Base-by-base conservation (phyloP, 768 basidiomycete genomes). In the Nidularia pulvinata region DNA sequence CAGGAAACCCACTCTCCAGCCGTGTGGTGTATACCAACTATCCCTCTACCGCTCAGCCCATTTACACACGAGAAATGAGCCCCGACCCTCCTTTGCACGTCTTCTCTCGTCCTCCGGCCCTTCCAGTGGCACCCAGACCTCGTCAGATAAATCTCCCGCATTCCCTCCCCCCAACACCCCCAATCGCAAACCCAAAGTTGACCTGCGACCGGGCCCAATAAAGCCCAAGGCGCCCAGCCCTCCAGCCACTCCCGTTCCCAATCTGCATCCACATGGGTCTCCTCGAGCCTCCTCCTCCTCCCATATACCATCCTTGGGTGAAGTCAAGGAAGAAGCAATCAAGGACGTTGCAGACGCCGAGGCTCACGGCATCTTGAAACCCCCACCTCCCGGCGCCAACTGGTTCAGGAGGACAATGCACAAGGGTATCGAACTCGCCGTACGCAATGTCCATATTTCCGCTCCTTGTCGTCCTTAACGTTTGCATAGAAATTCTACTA, bases 401-500 rank as follows among this genome's bases (percentile, higher is more conserved):
- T 76, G 79, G 68, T 72, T 84, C 51, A 76, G 72, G 56, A 78
- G 74, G 36, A 74, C 79, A 5, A 55, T 81, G 4, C 80, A 82
- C 62, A 78, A 79, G 50, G 72, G 65, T 25, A 74, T 79, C 36
- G 68, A 81, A 58, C 71, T 84, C 34, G 73, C 72, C 39, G 77
- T 78, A 57, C 45, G 73, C 68, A 33, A 19, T 45, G 50, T 55
- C 32, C 66, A 16, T 44, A 16, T 48, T 19, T 33, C 22, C 45
- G 13, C 6, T 48, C 54, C 53, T 16, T 14, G 51, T 7, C 25
- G 19, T 19, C 22, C 22, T 33, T 47, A 5, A n/a, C 35, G 10
- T 22, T 30, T 46, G 3, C 7, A 19, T 61, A 88, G 87, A 92
- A 92, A 88, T 95, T 95, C 68, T 95, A 95, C 69, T 86, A 75